Conservation (phyloP, 176 grass and related monocot species). For the Oryza punctata region DNA sequence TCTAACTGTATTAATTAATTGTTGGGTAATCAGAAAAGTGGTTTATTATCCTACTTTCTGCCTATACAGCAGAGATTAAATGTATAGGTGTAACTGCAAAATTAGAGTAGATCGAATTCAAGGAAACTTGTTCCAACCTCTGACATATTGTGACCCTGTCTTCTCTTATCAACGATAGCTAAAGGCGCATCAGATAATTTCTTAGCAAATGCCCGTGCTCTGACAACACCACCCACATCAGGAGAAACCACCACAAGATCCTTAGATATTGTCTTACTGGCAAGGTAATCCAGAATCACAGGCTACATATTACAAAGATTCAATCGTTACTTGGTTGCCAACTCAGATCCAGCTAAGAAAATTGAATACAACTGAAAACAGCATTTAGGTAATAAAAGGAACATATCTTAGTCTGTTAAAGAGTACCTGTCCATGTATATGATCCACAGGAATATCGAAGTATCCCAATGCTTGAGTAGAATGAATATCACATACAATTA, state of each 20-base stretch:
- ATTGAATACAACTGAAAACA: not conserved
- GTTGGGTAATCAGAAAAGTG: not conserved
- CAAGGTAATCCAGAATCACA: conserved; percentile 96
- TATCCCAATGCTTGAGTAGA: conserved; percentile 97
- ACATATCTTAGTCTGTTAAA: not conserved
- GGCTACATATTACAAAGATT: conserved; percentile 58
- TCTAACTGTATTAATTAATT: conserved; percentile 1
- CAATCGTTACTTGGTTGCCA: not conserved
- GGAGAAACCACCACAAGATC: conserved; percentile 97
- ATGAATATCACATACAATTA: conserved; percentile 95
- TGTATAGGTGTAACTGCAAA: not conserved
- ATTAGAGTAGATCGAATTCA: not conserved
- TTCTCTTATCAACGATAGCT: conserved; percentile 98
- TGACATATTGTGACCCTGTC: conserved; percentile 91
- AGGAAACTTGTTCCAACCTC: conserved; percentile 48
- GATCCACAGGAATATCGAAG: conserved; percentile 97
- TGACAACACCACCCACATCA: conserved; percentile 92
- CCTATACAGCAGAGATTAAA: not conserved
- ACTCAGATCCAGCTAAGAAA: not conserved
- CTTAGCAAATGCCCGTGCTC: conserved; percentile 88
- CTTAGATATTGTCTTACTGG: conserved; percentile 82
- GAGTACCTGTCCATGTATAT: conserved; percentile 86
- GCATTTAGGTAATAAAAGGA: not conserved
- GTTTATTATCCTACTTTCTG: not conserved
- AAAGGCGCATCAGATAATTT: conserved; percentile 85